Percentiles rank a stretch among this genome's conserved stretches.
phyloP scores from a whole-genome alignment of 73 alveolate genomes.

The Paramecium caudatum region DNA sequence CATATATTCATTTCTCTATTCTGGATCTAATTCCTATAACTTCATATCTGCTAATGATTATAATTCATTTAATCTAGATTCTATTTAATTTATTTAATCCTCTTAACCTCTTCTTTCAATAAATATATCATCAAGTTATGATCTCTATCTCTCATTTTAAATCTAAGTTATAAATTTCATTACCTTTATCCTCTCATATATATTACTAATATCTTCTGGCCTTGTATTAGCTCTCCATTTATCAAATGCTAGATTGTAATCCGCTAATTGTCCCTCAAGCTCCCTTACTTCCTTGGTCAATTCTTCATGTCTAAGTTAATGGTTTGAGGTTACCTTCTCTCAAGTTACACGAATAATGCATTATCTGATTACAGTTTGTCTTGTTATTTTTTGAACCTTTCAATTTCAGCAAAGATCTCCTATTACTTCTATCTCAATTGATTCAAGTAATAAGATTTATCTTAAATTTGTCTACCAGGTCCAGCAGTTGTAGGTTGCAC shows the following conservation, averaged over 20 bases:
- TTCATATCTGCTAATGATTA: constrained; percentile 90
- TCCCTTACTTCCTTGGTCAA: constrained; percentile 97
- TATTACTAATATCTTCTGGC: constrained; percentile 96
- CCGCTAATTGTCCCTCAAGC: constrained; percentile 99
- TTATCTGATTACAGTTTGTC: constrained; percentile 93
- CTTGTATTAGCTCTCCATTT: constrained; percentile 94
- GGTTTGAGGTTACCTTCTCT: constrained; percentile 78
- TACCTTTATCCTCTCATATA: constrained; percentile 79
- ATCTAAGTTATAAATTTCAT: constrained; percentile 80
- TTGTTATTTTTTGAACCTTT: constrained; percentile 90
- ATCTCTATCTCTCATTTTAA: constrained; percentile 93
- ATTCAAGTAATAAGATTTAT: constrained; percentile 88
- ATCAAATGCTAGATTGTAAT: constrained; percentile 97
- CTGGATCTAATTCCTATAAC: constrained; percentile 95
- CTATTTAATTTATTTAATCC: constrained; percentile 88
- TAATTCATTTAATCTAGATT: constrained; percentile 89
- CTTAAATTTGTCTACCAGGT: constrained; percentile 90
- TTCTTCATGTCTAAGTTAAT: constrained; percentile 84
- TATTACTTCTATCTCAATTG: constrained; percentile 85
- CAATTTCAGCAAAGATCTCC: constrained; percentile 90
- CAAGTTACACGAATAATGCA: constrained; percentile 87
- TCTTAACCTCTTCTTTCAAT: constrained; percentile 93
- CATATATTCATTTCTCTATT: constrained; percentile 92
- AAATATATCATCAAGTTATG: constrained; percentile 92
- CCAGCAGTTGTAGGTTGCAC: constrained; percentile 86